Conservation (phyloP, 164 flowering plant genomes). For the Cinnamomum micranthum region DNA sequence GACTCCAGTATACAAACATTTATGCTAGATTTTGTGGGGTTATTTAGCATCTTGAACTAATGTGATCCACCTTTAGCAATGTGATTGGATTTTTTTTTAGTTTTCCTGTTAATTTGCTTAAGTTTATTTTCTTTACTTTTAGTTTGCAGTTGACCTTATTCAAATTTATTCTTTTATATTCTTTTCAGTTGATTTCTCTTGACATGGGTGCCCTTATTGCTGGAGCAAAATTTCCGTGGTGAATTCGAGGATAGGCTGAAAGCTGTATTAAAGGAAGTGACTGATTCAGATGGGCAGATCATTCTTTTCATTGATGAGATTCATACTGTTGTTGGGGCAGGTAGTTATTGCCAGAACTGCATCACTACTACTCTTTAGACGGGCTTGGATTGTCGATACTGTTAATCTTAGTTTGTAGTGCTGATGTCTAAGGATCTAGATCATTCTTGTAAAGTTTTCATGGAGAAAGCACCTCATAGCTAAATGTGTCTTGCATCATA, state of each 20-base stretch:
- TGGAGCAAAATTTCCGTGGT: conserved; percentile 97
- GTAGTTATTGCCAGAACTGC: conserved; percentile 26
- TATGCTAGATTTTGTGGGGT: too few species aligned
- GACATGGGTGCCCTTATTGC: conserved; percentile 99
- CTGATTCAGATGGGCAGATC: conserved; percentile 90
- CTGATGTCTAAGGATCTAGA: neutral
- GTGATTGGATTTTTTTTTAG: neutral
- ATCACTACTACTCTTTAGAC: neutral
- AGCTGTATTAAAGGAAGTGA: conserved; percentile 94
- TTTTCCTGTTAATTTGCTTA: neutral
- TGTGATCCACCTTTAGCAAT: neutral
- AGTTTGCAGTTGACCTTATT: neutral
- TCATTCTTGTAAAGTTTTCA: neutral
- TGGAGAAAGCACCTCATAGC: neutral
- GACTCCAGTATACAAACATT: too few species aligned
- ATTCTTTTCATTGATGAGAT: conserved; percentile 97
- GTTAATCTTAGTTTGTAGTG: too few species aligned
- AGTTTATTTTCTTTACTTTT: neutral
- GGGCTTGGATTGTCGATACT: neutral
- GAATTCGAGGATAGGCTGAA: conserved; percentile 97
- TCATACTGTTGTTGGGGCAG: conserved; percentile 99
- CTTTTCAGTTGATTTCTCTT: conserved; percentile 88
- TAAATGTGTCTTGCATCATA: neutral
- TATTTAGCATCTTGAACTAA: neutral
- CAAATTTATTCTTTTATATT: neutral